phyloP scores from a whole-genome alignment of 2,329 filamentous ascomycete genomes.

The Alternaria tenuissima region DNA sequence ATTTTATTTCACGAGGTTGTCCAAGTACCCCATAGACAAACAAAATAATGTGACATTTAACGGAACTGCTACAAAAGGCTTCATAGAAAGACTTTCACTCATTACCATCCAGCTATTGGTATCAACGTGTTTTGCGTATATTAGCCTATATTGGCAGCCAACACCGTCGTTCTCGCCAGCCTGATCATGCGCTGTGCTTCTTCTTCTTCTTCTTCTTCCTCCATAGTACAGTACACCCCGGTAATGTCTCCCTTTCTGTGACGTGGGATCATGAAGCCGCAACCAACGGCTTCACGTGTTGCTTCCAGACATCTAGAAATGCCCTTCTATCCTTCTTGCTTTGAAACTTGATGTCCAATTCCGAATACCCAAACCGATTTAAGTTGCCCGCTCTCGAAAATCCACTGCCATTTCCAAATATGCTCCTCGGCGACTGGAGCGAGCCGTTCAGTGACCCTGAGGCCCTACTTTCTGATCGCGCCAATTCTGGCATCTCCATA shows the following conservation, averaged over 20 bases:
- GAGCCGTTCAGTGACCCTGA: slow-evolving; percentile 26
- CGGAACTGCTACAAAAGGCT: not conserved
- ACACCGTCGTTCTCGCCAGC: not conserved
- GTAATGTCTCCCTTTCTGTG: not conserved
- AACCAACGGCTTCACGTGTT: slow-evolving; percentile 32
- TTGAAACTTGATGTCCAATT: slow-evolving; percentile 41
- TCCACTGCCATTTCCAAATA: slow-evolving; percentile 13
- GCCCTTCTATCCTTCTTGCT: slow-evolving; percentile 35
- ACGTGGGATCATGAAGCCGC: not conserved
- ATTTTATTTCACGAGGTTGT: not conserved
- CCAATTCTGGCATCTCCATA: slow-evolving; percentile 16
- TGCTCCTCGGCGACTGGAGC: slow-evolving; percentile 19
- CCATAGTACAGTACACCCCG: not conserved
- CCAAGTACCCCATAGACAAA: not conserved
- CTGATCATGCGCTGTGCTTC: not conserved
- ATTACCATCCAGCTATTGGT: not conserved
- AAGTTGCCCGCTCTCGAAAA: slow-evolving; percentile 17
- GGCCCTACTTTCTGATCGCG: slow-evolving; percentile 16
- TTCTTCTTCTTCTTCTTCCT: not conserved
- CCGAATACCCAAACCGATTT: slow-evolving; percentile 39
- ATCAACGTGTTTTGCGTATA: not conserved
- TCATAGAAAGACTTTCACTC: not conserved
- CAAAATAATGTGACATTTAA: not conserved
- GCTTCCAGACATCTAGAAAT: slow-evolving; percentile 40
- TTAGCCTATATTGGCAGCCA: not conserved